These are phyloP conservation scores for Martiniozyma asiatica DNA, from an alignment of 1,139 yeast species.

Conservation along the genomic window DNA sequence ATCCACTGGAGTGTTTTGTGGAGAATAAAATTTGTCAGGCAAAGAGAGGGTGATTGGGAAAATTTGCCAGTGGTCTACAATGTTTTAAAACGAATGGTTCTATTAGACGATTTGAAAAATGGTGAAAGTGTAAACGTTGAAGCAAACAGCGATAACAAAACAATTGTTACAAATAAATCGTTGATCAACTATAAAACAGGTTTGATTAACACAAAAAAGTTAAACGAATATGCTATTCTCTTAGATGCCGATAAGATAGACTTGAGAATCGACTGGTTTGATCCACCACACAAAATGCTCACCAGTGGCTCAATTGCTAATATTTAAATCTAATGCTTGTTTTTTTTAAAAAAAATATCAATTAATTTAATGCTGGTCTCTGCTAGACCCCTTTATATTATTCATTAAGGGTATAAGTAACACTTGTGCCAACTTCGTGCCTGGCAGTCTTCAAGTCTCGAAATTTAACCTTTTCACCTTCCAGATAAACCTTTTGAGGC, in stretches of 20 bases:
- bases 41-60: too few species aligned
- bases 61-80: neutral
- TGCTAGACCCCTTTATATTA: too few species aligned
- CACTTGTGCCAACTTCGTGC: slow-evolving; percentile 67
- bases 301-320: too few species aligned
- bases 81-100: too few species aligned
- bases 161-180: too few species aligned
- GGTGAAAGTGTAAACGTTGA: too few species aligned
- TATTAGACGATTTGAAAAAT: too few species aligned
- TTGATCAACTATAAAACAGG: too few species aligned
- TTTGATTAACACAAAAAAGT: too few species aligned
- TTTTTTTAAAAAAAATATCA: neutral
- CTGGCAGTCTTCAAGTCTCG: slow-evolving; percentile 56
- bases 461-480: slow-evolving; percentile 48
- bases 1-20: slow-evolving; percentile 56
- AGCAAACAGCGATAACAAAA: too few species aligned
- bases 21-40: slow-evolving; percentile 34
- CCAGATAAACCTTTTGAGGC: slow-evolving; percentile 32
- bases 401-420: slow-evolving; percentile 68
- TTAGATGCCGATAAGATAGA: neutral
- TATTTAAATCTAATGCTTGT: too few species aligned
- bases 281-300: slow-evolving; percentile 11
- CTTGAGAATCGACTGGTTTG: slow-evolving; percentile 7
- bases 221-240: too few species aligned
- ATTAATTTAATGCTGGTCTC: neutral